Evolutionary conservation across 164 flowering plant species (phyloP).

Genomic region (Aristolochia californica): DNA sequence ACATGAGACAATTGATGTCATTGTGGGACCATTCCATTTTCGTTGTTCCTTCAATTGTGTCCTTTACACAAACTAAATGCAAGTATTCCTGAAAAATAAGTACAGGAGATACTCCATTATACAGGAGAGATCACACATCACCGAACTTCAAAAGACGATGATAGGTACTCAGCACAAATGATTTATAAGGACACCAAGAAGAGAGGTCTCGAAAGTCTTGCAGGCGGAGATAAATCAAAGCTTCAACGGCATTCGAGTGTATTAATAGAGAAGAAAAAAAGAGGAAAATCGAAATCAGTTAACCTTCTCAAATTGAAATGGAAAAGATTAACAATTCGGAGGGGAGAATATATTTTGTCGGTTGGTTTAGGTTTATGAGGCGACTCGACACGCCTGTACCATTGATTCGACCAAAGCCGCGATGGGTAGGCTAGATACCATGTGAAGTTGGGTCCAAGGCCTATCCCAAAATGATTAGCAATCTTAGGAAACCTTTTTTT

Average conservation of each 20-base stretch:
- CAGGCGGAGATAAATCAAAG: not conserved
- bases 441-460: no score
- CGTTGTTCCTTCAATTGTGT: not conserved
- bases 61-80: not conserved
- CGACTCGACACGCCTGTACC: conserved; percentile 5
- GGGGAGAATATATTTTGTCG: not conserved
- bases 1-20: not conserved
- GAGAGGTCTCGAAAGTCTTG: no score
- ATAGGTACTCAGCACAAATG: no score
- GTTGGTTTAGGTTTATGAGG: conserved; percentile 7
- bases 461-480: no score
- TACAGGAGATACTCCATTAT: no score
- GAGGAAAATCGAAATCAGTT: not conserved
- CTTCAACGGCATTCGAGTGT: not conserved
- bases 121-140: no score
- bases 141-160: no score
- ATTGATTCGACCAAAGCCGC: no score
- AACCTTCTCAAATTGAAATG: not conserved
- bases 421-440: no score
- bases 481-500: no score
- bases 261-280: not conserved
- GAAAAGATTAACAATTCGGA: not conserved
- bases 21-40: not conserved
- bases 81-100: no score
- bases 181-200: no score